Evolutionary conservation across 768 basidiomycete species (phyloP), one percentile per base, ranked within the genome.

Genomic region (Mycena haematopus): DNA sequence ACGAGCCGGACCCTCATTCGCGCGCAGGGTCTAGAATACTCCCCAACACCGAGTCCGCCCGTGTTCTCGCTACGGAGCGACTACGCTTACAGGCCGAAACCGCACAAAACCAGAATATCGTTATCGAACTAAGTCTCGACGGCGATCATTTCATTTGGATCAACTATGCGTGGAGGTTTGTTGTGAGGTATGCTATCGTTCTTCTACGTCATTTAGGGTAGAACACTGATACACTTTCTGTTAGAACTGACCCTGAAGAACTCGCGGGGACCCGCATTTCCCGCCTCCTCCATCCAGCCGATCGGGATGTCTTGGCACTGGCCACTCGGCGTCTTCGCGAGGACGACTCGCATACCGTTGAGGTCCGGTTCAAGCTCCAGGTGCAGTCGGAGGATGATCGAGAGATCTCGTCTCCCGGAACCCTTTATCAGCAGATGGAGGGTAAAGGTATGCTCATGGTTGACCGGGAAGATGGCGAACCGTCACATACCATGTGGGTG

Each of bases 401-500:
- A 46, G 90, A 91, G 44, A 60, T 64, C 44, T 82, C 84, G 25
- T 79, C 81, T 24, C 71, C 77, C 19, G 81, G 81, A 11, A 75
- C 77, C 8, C 80, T 90, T 29, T 92, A 86, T 74, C 91, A 93
- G 74, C 87, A 86, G 68, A 95, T 99, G 90, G 96, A 98, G 71
- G 97, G 93, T 31, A 96, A 96, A 73, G 97, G 97, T 19, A 98
- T 99, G 97, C 86, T 99, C 69, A 96, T 99, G 89, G 85, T 93
- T 62, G 96, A 98, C 79, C 88, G 95, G 33, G 87, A 95, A 72
- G 90, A 89, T 56, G 91, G 91, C 19, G 84, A 86, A 62, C 88
- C 94, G 15, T 92, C 95, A 17, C 97, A 98, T 75, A 96, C 96
- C 15, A 97, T 98, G 95, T 98, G 95, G 95, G 95, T 96, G 47